These are phyloP conservation scores for Fusarium transvaalense DNA, from an alignment of 2,329 filamentous ascomycete genomes.

Conservation along the genomic window DNA sequence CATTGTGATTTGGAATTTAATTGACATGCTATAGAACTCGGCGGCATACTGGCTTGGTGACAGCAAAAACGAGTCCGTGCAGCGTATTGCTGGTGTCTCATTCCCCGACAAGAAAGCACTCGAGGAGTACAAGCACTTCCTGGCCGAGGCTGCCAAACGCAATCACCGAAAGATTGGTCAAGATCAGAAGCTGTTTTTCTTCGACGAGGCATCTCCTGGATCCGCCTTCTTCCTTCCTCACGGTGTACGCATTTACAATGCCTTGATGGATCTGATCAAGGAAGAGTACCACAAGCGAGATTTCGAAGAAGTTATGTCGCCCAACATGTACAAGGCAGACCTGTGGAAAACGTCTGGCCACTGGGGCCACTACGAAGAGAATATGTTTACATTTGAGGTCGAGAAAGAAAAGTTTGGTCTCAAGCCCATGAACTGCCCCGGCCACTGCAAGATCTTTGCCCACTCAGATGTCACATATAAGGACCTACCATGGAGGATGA, in stretches of 20 bases:
- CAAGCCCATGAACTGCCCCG: constrained; percentile 99
- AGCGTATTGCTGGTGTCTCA: constrained; percentile 95
- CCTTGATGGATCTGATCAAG: constrained; percentile 82
- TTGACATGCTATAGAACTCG: constrained; percentile 68
- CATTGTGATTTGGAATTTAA: background rate
- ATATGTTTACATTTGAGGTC: constrained; percentile 82
- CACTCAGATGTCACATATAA: constrained; percentile 85
- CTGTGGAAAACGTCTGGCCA: constrained; percentile 97
- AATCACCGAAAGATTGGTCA: constrained; percentile 94
- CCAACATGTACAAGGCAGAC: constrained; percentile 92
- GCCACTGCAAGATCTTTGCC: constrained; percentile 89
- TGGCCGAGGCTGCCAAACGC: constrained; percentile 97
- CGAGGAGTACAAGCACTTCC: constrained; percentile 91
- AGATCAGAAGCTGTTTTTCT: constrained; percentile 98
- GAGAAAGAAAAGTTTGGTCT: constrained; percentile 81
- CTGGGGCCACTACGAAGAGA: constrained; percentile 87
- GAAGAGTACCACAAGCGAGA: constrained; percentile 92
- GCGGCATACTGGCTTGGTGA: constrained; percentile 93
- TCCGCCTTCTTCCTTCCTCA: constrained; percentile 93
- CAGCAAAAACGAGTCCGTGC: constrained; percentile 91
- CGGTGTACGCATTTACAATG: constrained; percentile 93
- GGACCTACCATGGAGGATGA: constrained; percentile 90
- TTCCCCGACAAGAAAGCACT: constrained; percentile 97
- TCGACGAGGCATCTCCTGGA: constrained; percentile 92
- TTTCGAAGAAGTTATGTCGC: constrained; percentile 94